A percentile compares a stretch with the other conserved stretches of the same genome.
Conservation (phyloP, 1,139 yeast species). For the Diutina rugosa region DNA sequence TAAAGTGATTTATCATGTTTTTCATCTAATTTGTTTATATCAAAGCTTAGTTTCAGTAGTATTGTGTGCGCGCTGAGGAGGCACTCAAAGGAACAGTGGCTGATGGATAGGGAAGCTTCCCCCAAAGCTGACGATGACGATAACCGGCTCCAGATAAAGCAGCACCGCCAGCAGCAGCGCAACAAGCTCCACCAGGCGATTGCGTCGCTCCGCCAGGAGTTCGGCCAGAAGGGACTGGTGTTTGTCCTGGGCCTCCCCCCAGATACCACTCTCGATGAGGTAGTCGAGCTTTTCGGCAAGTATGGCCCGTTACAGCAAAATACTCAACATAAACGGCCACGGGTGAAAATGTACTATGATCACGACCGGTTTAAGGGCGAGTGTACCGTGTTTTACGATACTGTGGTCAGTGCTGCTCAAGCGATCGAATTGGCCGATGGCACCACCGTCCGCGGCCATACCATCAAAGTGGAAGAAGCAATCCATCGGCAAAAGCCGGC, state of each 20-base stretch:
- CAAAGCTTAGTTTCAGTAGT: too few species aligned
- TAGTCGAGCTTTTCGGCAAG: not conserved
- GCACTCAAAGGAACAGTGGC: too few species aligned
- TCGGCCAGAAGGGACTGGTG: not conserved
- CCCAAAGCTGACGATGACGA: not conserved
- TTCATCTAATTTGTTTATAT: too few species aligned
- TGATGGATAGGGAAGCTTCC: too few species aligned
- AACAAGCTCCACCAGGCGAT: not conserved
- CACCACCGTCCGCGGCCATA: not conserved
- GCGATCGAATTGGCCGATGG: not conserved
- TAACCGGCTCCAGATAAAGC: not conserved
- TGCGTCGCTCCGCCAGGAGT: slow-evolving; percentile 1
- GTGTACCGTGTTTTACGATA: not conserved
- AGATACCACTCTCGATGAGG: not conserved
- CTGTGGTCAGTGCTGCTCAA: not conserved
- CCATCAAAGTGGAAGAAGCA: not conserved
- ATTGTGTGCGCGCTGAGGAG: too few species aligned
- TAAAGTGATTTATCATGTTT: too few species aligned
- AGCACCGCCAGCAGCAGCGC: not conserved
- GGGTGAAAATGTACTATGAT: not conserved
- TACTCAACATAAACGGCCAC: not conserved
- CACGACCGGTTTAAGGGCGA: not conserved
- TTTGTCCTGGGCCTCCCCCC: not conserved
- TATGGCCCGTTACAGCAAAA: not conserved
- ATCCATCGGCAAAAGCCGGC: not conserved